These are phyloP conservation scores for Puccinia coronata DNA, from an alignment of 1,284 basidiomycete genomes.

Conservation along the genomic window DNA sequence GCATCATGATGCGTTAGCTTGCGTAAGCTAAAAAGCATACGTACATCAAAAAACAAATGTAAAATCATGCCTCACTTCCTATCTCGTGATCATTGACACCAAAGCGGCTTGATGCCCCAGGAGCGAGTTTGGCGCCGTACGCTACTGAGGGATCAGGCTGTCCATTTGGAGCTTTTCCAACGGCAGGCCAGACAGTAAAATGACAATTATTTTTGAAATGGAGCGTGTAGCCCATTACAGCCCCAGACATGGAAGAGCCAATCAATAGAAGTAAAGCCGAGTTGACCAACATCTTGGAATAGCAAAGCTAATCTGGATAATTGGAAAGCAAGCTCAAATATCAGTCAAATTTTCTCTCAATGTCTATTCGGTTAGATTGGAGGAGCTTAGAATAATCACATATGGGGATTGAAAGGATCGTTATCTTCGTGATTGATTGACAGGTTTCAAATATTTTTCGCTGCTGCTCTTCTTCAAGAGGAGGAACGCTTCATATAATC, in stretches of 20 bases:
- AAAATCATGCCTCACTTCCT: slow-evolving; percentile 34
- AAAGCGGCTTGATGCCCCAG: slow-evolving; percentile 31
- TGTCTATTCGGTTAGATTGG: too few species aligned
- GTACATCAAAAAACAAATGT: slow-evolving; percentile 50
- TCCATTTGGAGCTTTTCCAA: slow-evolving; percentile 52
- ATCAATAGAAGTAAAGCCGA: too few species aligned
- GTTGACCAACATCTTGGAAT: too few species aligned
- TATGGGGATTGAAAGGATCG: too few species aligned
- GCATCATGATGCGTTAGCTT: neutral
- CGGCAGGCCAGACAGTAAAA: slow-evolving; percentile 51
- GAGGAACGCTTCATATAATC: too few species aligned
- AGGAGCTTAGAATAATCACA: too few species aligned
- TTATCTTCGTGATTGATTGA: too few species aligned
- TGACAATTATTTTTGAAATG: slow-evolving; percentile 52
- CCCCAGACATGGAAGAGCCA: neutral
- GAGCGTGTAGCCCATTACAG: slow-evolving; percentile 24
- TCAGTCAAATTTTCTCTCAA: too few species aligned
- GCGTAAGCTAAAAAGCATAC: neutral
- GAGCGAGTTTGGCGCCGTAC: slow-evolving; percentile 46
- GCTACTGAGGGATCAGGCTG: slow-evolving; percentile 50
- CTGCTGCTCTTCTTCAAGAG: too few species aligned
- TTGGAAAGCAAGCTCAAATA: too few species aligned
- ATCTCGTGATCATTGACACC: slow-evolving; percentile 49
- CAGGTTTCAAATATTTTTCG: too few species aligned
- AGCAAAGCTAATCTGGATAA: too few species aligned